Base-by-base conservation (phyloP, 2,329 filamentous ascomycete species). In the Scedosporium boydii region DNA sequence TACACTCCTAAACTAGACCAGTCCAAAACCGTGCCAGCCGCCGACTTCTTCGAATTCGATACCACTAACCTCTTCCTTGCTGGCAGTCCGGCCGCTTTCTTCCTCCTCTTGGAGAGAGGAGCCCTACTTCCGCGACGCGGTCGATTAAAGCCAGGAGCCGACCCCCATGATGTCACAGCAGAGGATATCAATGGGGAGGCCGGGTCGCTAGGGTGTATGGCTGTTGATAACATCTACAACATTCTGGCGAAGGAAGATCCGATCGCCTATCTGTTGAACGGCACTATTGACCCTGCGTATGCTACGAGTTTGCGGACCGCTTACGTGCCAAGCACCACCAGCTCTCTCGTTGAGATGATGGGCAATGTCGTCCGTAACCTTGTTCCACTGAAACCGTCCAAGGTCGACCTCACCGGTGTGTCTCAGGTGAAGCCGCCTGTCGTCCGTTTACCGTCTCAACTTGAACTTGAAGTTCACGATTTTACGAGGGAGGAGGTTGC, bases 201-300 rank as follows among this genome's bases (percentile, higher is more conserved):
- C 18, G 92, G 90, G 34, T 84, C 80, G 5, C 96, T 96, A 72
- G 95, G 95, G 18, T 98, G 95, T 72, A 78, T 98, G 29, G 91
- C 93, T 0, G 89, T 98, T 1, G 91, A 98, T 76, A 99, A 98
- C 72, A 83, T 99, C 63, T 99, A 98, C 79, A 99, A 99, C 69
- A 84, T 99, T 66, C 84, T 98, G 71, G 78, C 84, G 46, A 81
- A 80, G 65, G 82, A 86, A 67, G 84, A 86, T 68, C 83, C 95
- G 1, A 96, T 99, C 63, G 91, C 93, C 1, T 98, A 97, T 73
- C 83, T 93, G 16, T 84, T 98, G 63, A 99, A 97, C 69, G 91
- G 93, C 23, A 88, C 93, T 3, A 87, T 98, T 51, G 95, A 99
- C 72, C 84, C 86, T 4, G 80, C 82, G 23, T 96, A 96, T 68